Percentiles rank a stretch among this genome's conserved stretches.
phyloP scores from a whole-genome alignment of 2,329 filamentous ascomycete genomes.

The Epichloe sibirici region DNA sequence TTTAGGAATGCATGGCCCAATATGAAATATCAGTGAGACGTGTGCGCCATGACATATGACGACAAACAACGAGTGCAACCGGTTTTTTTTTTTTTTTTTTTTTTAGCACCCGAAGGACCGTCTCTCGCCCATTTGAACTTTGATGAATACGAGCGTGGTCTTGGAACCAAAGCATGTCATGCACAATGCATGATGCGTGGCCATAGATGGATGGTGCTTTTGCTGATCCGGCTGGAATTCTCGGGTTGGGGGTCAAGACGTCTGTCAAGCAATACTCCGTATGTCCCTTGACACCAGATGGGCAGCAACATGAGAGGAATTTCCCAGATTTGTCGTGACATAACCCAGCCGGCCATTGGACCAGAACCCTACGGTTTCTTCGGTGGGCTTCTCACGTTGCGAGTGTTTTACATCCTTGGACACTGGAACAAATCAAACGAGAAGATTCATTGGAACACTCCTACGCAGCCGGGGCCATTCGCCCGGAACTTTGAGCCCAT shows the following conservation, averaged over 20 bases:
- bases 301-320: too few relatives aligned
- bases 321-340: too few relatives aligned
- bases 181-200: not conserved
- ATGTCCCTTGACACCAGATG: not conserved
- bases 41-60: constrained; percentile 1
- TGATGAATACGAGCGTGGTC: too few relatives aligned
- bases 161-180: not conserved
- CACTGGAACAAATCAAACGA: not conserved
- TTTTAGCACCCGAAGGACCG: not conserved
- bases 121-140: not conserved
- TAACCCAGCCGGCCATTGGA: not conserved
- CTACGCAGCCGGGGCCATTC: too few relatives aligned
- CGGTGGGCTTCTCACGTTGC: not conserved
- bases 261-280: too few relatives aligned
- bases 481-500: too few relatives aligned
- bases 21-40: not conserved
- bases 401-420: not conserved
- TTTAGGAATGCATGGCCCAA: not conserved
- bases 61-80: not conserved
- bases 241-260: too few relatives aligned
- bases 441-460: not conserved
- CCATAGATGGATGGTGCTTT: not conserved
- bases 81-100: too few relatives aligned
- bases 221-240: not conserved
- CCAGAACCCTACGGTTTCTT: not conserved